Evolutionary conservation across 208 protist genomes (phyloP).

Genomic region (Acanthamoeba lenticulata): DNA sequence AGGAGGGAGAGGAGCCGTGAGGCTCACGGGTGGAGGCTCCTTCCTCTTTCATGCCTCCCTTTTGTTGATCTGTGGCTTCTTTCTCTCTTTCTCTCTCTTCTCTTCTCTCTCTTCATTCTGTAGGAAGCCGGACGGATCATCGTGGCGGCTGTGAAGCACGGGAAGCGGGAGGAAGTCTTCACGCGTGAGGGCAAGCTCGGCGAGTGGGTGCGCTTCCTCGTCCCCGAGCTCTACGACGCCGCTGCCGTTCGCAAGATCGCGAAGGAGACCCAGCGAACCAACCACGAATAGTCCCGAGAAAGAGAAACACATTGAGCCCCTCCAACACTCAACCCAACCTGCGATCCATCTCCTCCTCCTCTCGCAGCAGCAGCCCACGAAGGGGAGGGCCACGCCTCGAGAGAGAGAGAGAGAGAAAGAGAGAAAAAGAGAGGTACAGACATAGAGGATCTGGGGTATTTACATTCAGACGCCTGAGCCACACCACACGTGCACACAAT

Average conservation of each 20-base stretch:
- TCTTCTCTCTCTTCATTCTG: no score
- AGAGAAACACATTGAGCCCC: neutral
- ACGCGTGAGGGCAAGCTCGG: constrained; percentile 4
- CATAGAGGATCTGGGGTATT: neutral
- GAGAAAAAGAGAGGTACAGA: neutral
- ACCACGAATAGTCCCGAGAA: neutral
- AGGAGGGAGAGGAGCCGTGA: neutral
- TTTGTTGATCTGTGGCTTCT: no score
- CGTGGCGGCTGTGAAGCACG: neutral
- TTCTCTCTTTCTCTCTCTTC: no score
- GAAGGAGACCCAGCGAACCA: neutral
- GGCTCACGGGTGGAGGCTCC: neutral
- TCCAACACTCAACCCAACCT: no score
- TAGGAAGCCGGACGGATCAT: constrained; percentile 19
- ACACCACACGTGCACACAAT: no score
- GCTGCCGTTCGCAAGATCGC: neutral
- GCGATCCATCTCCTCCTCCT: no score
- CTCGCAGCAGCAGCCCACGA: no score
- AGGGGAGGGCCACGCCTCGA: neutral
- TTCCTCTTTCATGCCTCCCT: no score
- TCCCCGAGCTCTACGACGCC: constrained; percentile 51
- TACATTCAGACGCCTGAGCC: neutral
- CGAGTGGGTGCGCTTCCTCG: neutral
- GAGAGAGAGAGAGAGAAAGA: neutral
- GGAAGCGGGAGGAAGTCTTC: constrained; percentile 1